Evolutionary conservation across 2,329 filamentous ascomycete species (phyloP).

Genomic region (Berkeleyomyces rouxiae): DNA sequence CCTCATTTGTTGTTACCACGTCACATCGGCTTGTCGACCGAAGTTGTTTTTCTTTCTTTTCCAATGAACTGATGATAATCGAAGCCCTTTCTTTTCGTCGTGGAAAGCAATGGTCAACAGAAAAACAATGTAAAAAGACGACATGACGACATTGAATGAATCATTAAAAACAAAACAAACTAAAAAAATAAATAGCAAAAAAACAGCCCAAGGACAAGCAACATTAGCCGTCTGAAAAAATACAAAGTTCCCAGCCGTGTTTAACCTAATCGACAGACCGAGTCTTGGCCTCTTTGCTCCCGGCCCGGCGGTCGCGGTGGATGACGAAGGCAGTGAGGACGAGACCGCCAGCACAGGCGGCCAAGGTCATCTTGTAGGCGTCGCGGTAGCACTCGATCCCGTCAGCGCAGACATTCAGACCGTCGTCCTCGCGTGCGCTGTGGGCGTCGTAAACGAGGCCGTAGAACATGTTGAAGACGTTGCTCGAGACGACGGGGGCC

Average conservation of each 20-base stretch:
- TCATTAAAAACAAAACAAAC: not conserved
- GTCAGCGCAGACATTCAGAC: constrained; percentile 57
- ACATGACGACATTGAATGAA: not conserved
- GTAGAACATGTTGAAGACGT: constrained; percentile 86
- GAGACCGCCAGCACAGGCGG: constrained; percentile 53
- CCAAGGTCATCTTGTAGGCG: constrained; percentile 67
- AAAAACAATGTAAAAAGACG: not conserved
- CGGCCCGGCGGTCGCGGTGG: constrained; percentile 24
- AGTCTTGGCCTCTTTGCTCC: constrained; percentile 22
- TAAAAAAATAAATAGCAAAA: not conserved
- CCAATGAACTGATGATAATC: too few relatives aligned
- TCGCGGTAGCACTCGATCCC: constrained; percentile 65
- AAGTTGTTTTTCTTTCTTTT: too few relatives aligned
- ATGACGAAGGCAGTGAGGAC: constrained; percentile 56
- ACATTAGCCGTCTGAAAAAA: not conserved
- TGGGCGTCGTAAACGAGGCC: constrained; percentile 70
- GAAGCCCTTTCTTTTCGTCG: too few relatives aligned
- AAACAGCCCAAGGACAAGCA: not conserved
- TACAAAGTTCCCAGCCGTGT: not conserved
- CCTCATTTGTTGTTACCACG: too few relatives aligned
- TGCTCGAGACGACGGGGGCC: constrained; percentile 71
- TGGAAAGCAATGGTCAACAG: not conserved
- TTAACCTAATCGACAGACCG: constrained; percentile 23
- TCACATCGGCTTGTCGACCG: too few relatives aligned
- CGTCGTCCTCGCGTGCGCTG: constrained; percentile 48